Base-by-base conservation (phyloP, 2,329 filamentous ascomycete species). In the Penicillium sp. region DNA sequence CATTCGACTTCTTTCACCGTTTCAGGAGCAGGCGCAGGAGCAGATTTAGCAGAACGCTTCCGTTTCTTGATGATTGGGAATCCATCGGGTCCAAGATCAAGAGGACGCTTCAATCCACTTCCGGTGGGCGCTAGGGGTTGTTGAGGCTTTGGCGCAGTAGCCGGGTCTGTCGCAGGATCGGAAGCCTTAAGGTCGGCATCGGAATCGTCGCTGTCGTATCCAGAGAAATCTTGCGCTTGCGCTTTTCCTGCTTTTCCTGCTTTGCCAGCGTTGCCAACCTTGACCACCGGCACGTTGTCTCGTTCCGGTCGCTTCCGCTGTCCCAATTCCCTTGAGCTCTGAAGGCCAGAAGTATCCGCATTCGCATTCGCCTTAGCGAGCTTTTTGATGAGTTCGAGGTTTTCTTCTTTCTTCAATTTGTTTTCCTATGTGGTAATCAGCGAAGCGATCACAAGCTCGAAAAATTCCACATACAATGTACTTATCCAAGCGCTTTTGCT, bases 341-440 rank as follows among this genome's bases (percentile, higher is more conserved):
- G 82, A 59, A 96, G 88, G 21, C 91, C 78, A 60, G 84, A 90
- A 1, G 91, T 96, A 71, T 98, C 93, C 63, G 95, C 84, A 69
- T 89, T 92, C 53, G 86, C 83, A 59, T 89, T 92, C 53, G 86
- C 83, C 59, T 86, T 82, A 19, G 90, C 90, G 26, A 99, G 82
- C 71, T 95, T 93, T 70, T 90, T 90, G 66, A 98, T 82, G 29
- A 99, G 79, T 55, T 87, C 89, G 27, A 90, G 82, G 68, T 91
- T 96, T 74, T 98, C 93, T 70, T 99, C 95, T 74, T 96, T 97
- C 74, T 88, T 90, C 46, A 99, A 80, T 81, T 99, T 99, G 57
- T 84, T 95, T 68, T 98, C 93, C 82, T 84, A 66, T 29, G 43
- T 43, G 19, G 21, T n/a, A 41, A 58, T 69, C 58, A 72, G 62